A percentile compares a stretch with the other conserved stretches of the same genome.
These are phyloP conservation scores for Tremellales sp. DNA, from an alignment of 1,284 basidiomycete species.

Conservation along the genomic window DNA sequence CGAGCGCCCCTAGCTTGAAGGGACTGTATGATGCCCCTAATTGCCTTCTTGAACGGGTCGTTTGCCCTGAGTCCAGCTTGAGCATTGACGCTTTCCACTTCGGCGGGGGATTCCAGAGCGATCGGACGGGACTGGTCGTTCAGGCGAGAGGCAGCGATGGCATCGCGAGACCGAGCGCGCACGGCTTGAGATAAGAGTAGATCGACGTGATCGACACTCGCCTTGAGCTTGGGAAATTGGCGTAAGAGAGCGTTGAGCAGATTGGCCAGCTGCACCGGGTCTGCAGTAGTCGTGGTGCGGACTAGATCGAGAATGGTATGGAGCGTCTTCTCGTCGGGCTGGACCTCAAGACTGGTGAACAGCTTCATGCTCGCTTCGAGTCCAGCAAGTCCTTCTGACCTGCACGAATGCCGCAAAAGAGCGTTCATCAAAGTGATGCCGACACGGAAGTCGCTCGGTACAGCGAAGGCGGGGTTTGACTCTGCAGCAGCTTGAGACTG, in stretches of 20 bases:
- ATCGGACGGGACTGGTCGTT: neutral
- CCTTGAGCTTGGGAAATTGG: slow-evolving; percentile 8
- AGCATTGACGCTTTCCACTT: neutral
- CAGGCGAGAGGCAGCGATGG: neutral
- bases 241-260: slow-evolving; percentile 20
- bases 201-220: slow-evolving; percentile 27
- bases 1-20: slow-evolving; percentile 8
- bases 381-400: neutral
- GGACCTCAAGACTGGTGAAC: slow-evolving; percentile 3
- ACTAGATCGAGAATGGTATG: slow-evolving; percentile 27
- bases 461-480: neutral
- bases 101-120: neutral
- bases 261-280: slow-evolving; percentile 20
- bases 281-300: slow-evolving; percentile 5
- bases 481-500: neutral
- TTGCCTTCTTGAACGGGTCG: slow-evolving; percentile 4
- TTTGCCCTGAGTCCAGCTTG: slow-evolving; percentile 8
- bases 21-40: slow-evolving; percentile 10
- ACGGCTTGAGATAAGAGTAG: slow-evolving; percentile 18
- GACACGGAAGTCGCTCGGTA: neutral
- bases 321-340: slow-evolving; percentile 28
- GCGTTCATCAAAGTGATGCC: neutral
- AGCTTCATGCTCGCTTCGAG: neutral
- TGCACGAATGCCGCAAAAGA: neutral
- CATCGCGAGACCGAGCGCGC: neutral